Base-by-base conservation (phyloP, 176 grass and related monocot genomes). In the Oryza longistaminata region DNA sequence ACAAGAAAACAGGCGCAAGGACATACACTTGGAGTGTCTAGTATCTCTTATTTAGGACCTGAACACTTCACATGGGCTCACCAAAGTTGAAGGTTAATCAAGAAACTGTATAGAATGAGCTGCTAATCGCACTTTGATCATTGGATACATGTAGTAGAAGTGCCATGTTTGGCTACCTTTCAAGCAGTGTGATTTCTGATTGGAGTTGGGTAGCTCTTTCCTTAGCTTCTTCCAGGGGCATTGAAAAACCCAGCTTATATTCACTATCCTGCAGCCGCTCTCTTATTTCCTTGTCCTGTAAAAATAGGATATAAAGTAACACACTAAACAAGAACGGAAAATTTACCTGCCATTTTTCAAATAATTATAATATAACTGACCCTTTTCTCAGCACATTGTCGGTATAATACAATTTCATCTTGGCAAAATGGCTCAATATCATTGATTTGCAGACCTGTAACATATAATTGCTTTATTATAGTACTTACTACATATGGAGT, bases 371-470 rank as follows among this genome's bases (percentile, higher is more conserved):
- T 49, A 82, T 44, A 64, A 85, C 96, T 85, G 70, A 96, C 93
- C 88, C 93, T 80, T 90, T 86, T 92, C 84, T 89, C 91, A 74
- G 86, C 86, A 80, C 96, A 96, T 66, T 96, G 88, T 55, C 72
- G 81, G 76, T 99, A 99, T 79, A 99, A 34, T 17, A 99, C 91
- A 70, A 99, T 96, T 86, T 94, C 96, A 65, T 99, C 93, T 87
- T 94, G 93, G 53, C 93, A 99, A 90, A 99, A 96, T 83, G 96
- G 96, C 39, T 99, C 91, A 7, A 96, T 94, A 67, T 99, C 93
- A 91, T 96, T 99, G 85, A 99, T 96, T 85, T 99, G 93, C 48
- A 99, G 69, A 78, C 91, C 93, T 94, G 70, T 64, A 83, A 19
- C 35, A 89, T 27, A 90, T 6, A 82, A 73, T 60, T 66, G 27